Evolutionary conservation across 2,329 filamentous ascomycete species (phyloP).

Genomic region (Colletotrichum sp.): DNA sequence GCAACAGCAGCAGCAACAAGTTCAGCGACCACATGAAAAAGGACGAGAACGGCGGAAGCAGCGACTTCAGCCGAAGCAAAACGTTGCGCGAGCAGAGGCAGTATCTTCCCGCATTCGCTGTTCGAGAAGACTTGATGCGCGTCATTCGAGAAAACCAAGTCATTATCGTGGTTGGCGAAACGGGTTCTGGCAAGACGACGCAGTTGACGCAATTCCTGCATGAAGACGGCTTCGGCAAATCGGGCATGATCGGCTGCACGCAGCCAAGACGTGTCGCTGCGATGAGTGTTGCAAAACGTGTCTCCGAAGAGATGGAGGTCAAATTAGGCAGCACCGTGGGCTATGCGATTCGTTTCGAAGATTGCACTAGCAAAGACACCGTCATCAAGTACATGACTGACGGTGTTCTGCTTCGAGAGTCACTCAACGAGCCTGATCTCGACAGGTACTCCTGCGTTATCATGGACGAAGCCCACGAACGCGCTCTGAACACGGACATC

Average conservation of each 20-base stretch:
- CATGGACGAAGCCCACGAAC: slow-evolving; percentile 99
- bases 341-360: slow-evolving; percentile 97
- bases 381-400: slow-evolving; percentile 99
- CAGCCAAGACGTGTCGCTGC: slow-evolving; percentile 95
- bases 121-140: slow-evolving; percentile 87
- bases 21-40: slow-evolving; percentile 93
- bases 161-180: slow-evolving; percentile 95
- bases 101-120: slow-evolving; percentile 93
- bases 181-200: slow-evolving; percentile 96
- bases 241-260: slow-evolving; percentile 93
- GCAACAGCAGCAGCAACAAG: slow-evolving; percentile 59
- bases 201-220: slow-evolving; percentile 95
- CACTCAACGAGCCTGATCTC: slow-evolving; percentile 87
- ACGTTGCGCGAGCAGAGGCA: slow-evolving; percentile 89
- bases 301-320: slow-evolving; percentile 98
- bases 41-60: slow-evolving; percentile 79
- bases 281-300: slow-evolving; percentile 98
- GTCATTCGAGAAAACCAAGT: slow-evolving; percentile 98
- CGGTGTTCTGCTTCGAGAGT: slow-evolving; percentile 91
- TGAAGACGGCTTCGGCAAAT: slow-evolving; percentile 90
- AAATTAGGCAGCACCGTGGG: slow-evolving; percentile 86
- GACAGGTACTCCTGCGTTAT: slow-evolving; percentile 98
- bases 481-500: slow-evolving; percentile 95
- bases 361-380: slow-evolving; percentile 95
- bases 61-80: slow-evolving; percentile 92